Conservation (phyloP, 768 basidiomycete genomes). For the Boletus vermiculosoides region DNA sequence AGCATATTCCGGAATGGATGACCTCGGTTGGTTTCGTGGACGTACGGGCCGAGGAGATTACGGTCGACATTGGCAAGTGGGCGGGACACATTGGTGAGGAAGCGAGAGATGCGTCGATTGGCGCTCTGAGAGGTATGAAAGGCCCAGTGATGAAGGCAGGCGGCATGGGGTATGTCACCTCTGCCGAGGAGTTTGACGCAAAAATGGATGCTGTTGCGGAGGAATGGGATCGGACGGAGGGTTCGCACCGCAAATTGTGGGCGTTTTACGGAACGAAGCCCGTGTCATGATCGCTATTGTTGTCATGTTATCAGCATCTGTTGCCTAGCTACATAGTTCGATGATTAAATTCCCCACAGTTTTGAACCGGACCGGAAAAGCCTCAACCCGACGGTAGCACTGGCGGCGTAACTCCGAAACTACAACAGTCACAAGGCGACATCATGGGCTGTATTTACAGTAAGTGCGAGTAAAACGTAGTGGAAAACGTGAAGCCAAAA, state of each 20-base stretch:
- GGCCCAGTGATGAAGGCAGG: conserved; percentile 23
- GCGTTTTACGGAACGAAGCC: conserved; percentile 11
- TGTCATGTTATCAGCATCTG: not conserved
- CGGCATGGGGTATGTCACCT: conserved; percentile 17
- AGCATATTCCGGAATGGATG: conserved; percentile 13
- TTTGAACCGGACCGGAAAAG: not conserved
- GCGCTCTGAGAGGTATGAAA: conserved; percentile 22
- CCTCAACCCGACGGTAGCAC: no score
- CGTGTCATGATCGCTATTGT: not conserved
- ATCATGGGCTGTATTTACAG: no score
- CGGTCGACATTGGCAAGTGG: conserved; percentile 19
- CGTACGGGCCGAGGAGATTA: conserved; percentile 10
- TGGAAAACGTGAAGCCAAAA: no score
- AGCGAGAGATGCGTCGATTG: conserved; percentile 19
- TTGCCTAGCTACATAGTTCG: not conserved
- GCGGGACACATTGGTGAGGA: conserved; percentile 18
- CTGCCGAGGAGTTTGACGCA: conserved; percentile 19
- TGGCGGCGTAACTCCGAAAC: no score
- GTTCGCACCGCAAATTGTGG: conserved; percentile 6
- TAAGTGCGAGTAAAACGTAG: no score
- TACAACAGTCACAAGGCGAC: no score
- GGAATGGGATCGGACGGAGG: conserved; percentile 19
- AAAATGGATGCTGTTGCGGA: conserved; percentile 17
- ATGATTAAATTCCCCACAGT: not conserved
- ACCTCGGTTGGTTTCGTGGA: not conserved